Evolutionary conservation across 257 asterid genomes (phyloP).

Genomic region (Petunia secreta): DNA sequence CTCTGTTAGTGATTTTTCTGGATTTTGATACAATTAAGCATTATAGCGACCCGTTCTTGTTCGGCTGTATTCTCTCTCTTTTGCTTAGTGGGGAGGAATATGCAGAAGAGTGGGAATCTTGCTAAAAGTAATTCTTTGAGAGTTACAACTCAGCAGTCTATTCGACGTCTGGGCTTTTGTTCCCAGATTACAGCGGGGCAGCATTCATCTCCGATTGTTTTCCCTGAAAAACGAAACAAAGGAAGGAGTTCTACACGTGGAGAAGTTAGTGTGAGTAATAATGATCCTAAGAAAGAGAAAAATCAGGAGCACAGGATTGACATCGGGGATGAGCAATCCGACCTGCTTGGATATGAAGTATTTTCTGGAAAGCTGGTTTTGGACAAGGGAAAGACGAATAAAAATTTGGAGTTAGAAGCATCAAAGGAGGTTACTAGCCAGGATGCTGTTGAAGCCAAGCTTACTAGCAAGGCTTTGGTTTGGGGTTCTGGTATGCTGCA

Average conservation of each 20-base stretch:
- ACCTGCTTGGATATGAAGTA: slow-evolving; percentile 85
- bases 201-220: slow-evolving; percentile 86
- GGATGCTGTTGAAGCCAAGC: slow-evolving; percentile 78
- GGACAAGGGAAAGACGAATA: slow-evolving; percentile 58
- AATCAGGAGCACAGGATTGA: slow-evolving; percentile 80
- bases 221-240: slow-evolving; percentile 86
- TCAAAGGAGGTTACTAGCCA: slow-evolving; percentile 50
- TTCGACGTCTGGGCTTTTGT: slow-evolving; percentile 87
- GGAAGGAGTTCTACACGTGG: slow-evolving; percentile 55
- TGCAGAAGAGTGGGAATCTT: slow-evolving; percentile 78
- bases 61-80: slow-evolving; percentile 22
- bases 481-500: slow-evolving; percentile 75
- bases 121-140: slow-evolving; percentile 75
- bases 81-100: slow-evolving; percentile 34
- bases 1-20: background rate
- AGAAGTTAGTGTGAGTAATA: slow-evolving; percentile 44
- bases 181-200: slow-evolving; percentile 79
- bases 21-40: slow-evolving; percentile 17
- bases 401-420: slow-evolving; percentile 54
- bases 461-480: slow-evolving; percentile 87
- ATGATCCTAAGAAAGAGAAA: slow-evolving; percentile 55
- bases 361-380: slow-evolving; percentile 71
- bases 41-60: slow-evolving; percentile 17
- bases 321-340: slow-evolving; percentile 89
- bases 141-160: slow-evolving; percentile 77